Evolutionary conservation across 208 protist species (phyloP), one percentile per base, ranked within the genome.

Genomic region (Leishmania gerbilli): DNA sequence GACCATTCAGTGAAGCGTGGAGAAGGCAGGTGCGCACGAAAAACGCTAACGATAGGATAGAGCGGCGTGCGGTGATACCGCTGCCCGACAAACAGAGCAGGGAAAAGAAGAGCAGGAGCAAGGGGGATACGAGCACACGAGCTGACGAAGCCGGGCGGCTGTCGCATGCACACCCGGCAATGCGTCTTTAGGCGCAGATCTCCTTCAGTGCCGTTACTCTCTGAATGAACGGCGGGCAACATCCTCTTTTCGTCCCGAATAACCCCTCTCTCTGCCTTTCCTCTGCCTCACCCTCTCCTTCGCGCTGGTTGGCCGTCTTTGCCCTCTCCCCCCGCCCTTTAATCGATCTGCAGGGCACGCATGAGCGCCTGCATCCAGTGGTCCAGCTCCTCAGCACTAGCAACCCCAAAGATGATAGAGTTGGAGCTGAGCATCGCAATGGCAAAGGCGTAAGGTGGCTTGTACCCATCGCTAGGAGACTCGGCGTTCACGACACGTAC

Each of bases 331-430:
- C 24, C 58, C 24, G 24, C 7, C 17, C 42, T 37, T 60, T 89
- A 97, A 74, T 91, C 87, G 68, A 97, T 95, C 31, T 93, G 84
- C 19, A 97, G 76, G 4, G 87, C 90, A 24, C 80, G 79, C 83
- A 93, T 91, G n/a, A 97, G 77, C 13, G 76, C 64, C 6, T 88
- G 87, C 55, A 97, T 84, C 92, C 94, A 97, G 60, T 76, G 55
- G 74, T 97, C 91, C 45, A 90, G 80, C 79, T 96, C 92, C 53
- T 92, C 71, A 42, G 88, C 88, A 17, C 80, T 90, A 3, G 71
- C 78, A 13, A 94, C 89, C 42, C 89, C 92, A 80, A 97, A 94
- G 37, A 94, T 68, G 68, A 97, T 95, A 17, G 92, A 91, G 76
- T 94, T 89, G 65, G 89, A 88, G 79, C 91, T 95, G 64, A 77